phyloP scores from a whole-genome alignment of 805 yeast genomes.

The Grigorovia transvaalensis region DNA sequence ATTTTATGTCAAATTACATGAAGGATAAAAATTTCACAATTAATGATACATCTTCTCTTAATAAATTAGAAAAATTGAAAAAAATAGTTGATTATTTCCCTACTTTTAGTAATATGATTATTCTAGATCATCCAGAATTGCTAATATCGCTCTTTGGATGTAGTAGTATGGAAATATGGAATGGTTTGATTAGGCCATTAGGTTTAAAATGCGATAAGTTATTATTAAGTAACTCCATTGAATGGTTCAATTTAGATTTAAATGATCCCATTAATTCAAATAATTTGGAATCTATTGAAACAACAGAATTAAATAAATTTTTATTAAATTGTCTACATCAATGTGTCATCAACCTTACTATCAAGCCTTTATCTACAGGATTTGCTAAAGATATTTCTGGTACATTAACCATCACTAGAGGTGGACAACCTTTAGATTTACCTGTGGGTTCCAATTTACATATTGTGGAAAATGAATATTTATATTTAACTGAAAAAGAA shows the following conservation, averaged over 20 bases:
- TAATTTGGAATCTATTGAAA: constrained; percentile 5
- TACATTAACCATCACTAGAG: constrained; percentile 47
- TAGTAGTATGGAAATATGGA: constrained; percentile 19
- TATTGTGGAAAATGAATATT: constrained; percentile 51
- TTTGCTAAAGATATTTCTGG: constrained; percentile 80
- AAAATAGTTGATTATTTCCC: constrained; percentile 57
- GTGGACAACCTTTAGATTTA: constrained; percentile 32
- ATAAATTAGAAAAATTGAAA: constrained; percentile 43
- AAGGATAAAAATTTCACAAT: constrained; percentile 21
- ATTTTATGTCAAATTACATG: constrained; percentile 40
- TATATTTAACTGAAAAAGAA: constrained; percentile 51
- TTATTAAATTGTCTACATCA: constrained; percentile 15
- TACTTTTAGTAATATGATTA: constrained; percentile 10
- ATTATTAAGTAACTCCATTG: constrained; percentile 17
- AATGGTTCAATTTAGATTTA: constrained; percentile 8
- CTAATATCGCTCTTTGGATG: constrained; percentile 20
- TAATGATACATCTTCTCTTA: neutral
- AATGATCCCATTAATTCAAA: constrained; percentile 1
- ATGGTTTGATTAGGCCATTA: constrained; percentile 20
- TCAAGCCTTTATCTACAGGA: constrained; percentile 68
- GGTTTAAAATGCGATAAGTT: constrained; percentile 17
- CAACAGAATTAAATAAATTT: constrained; percentile 22
- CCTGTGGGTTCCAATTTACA: constrained; percentile 11
- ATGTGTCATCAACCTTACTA: constrained; percentile 29
- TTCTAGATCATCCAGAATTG: constrained; percentile 27